Conservation (phyloP, 805 yeast species). For the Teunomyces tritomae region DNA sequence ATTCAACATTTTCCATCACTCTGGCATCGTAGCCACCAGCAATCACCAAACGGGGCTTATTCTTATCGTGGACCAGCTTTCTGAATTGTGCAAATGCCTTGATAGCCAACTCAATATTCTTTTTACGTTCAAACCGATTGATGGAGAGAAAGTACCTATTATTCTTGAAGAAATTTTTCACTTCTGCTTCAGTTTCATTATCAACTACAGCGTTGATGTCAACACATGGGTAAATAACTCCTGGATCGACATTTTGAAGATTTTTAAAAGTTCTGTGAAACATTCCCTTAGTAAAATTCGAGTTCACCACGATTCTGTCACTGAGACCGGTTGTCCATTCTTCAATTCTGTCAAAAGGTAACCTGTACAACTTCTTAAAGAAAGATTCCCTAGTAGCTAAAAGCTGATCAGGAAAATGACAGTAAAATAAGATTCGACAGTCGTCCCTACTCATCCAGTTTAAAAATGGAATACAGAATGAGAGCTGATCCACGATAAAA, state of each 20-base stretch:
- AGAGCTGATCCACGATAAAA: slow-evolving; percentile 83
- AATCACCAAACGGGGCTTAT: slow-evolving; percentile 54
- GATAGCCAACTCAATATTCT: slow-evolving; percentile 77
- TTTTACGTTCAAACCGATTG: slow-evolving; percentile 86
- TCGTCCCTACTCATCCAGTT: slow-evolving; percentile 38
- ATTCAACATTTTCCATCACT: slow-evolving; percentile 71
- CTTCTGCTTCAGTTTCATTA: slow-evolving; percentile 27
- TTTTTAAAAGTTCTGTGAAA: slow-evolving; percentile 62
- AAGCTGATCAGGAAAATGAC: slow-evolving; percentile 93
- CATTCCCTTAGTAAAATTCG: slow-evolving; percentile 72
- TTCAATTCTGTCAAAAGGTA: slow-evolving; percentile 83
- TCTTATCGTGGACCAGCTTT: slow-evolving; percentile 24
- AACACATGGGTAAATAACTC: slow-evolving; percentile 79
- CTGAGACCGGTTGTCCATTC: slow-evolving; percentile 74
- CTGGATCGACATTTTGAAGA: slow-evolving; percentile 40
- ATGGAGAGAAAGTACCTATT: slow-evolving; percentile 61
- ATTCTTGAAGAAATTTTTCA: slow-evolving; percentile 32
- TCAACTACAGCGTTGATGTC: slow-evolving; percentile 33
- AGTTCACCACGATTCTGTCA: slow-evolving; percentile 83
- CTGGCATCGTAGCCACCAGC: slow-evolving; percentile 91
- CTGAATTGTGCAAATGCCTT: slow-evolving; percentile 54
- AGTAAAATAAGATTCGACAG: slow-evolving; percentile 73
- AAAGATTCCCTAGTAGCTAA: slow-evolving; percentile 58
- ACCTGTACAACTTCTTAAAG: slow-evolving; percentile 63
- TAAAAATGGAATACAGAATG: slow-evolving; percentile 77